Base-by-base conservation (phyloP, 768 basidiomycete species). In the Amanita rubescens region DNA sequence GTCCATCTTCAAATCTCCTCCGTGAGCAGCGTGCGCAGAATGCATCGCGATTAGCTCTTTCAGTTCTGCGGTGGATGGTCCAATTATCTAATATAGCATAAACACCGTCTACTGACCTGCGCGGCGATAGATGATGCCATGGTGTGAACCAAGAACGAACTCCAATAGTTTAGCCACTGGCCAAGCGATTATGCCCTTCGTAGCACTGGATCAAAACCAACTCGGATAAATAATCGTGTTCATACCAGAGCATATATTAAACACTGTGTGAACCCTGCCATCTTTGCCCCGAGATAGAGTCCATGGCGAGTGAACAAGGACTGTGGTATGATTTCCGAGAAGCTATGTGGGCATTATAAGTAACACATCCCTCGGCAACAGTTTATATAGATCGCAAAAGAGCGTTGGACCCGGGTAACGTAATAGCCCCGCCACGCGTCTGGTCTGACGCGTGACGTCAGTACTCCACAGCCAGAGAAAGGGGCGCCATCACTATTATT, bases 31-130 rank as follows among this genome's bases (percentile, higher is more conserved):
- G 30, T 76, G 76, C 0, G 78, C 80, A 2, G 83, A 84, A 58
- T 95, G 93, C 80, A 94, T 82, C 1, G 90, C 90, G 54, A 95
- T 93, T 24, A 95, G 71, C 63, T 94, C 92, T 62, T 94, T 92
- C 25, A 95, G 75, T 63, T 95, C 89, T 75, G 60, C 7, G 33
- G 34, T 5, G 24, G 20, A 3, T 46, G 5, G 33, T 24, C 17
- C 20, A 25, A 14, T 3, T 38, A 1, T 37, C 32, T 19, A 25
- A 6, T 20, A 49, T n/a, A 2, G 9, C n/a, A 39, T 48, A 11
- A 20, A 14, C 55, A n/a, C n/a, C n/a, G n/a, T n/a, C n/a, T n/a
- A n/a, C 67, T 5, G 9, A 78, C 79, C 81, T 54, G 78, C 80
- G 51, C 91, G 79, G 6, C 92, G 79, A 61, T 94, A 95, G 46